Base-by-base conservation (phyloP, 768 basidiomycete species). In the Lentinula aciculospora region DNA sequence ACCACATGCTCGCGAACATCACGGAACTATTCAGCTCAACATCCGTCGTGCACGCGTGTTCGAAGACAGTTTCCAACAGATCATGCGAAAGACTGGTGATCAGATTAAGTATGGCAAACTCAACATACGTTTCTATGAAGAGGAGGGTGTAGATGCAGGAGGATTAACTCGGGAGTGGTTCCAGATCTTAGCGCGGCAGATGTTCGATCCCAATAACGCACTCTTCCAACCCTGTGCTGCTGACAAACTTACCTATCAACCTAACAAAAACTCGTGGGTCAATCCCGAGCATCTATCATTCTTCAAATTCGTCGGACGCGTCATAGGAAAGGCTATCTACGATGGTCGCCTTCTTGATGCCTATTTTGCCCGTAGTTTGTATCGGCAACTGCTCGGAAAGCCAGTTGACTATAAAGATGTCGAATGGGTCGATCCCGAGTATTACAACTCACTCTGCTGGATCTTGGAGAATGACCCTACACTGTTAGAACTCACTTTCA, bases 81-180 rank as follows among this genome's bases (percentile, higher is more conserved):
- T 99, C 31, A 92, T 92, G 67, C 79, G 94, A 44, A 90, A 92
- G 69, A 85, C 84, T 3, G 95, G 94, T 34, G 95, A 98, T 28
- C 93, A 98, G 71, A 92, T 99, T 76, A 98, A 98, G 72, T 88
- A 92, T 67, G 96, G 97, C 62, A 99, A 99, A 70, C 84, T 99
- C 57, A 97, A 89, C 67, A 86, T 98, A 58, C 88, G 94, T 53
- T 99, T 97, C 75, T 92, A 93, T 65, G 89, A 94, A 57, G 97
- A 99, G 67, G 97, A 98, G 67, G 97, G 97, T 53, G 93, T 99
- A 21, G 97, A 99, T 68, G 97, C 97, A 0, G 97, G 97, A 21
- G 97, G 97, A 63, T 92, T 99, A 34, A 97, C 97, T 7, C 82
- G 96, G 59, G 95, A 98, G 74, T 98, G 95, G 94, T 98, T 95